Base-by-base conservation (phyloP, 805 yeast species). In the Myxozyma vanderwaltii region DNA sequence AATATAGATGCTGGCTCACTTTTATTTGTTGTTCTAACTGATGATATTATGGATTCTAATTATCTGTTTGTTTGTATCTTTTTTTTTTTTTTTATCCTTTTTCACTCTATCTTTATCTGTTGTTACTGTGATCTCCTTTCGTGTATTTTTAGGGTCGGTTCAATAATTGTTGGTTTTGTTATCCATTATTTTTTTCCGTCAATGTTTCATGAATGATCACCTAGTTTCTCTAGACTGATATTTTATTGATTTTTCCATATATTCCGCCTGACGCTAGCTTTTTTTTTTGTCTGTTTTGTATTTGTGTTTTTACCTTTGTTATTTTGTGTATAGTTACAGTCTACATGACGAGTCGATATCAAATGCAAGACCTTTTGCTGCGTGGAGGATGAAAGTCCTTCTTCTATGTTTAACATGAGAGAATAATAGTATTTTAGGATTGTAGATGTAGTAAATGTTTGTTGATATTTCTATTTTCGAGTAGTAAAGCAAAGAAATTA, bases 241-340 rank as follows among this genome's bases (percentile, higher is more conserved):
- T 38, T 38, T n/a, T 38, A 10, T 38, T 49, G 47, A 51, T 54
- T 54, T 64, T 61, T 60, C 59, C 54, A 55, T 62, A 54, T 56
- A n/a, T n/a, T n/a, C n/a, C n/a, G n/a, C n/a, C n/a, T n/a, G n/a
- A n/a, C n/a, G n/a, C n/a, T n/a, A n/a, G n/a, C n/a, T 63, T 54
- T 59, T 61, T 56, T 62, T 58, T 61, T 52, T 56, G 59, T 56
- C 60, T 59, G 24, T 31, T 33, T 21, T 31, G 26, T 15, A 31
- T 31, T 35, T 35, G 12, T 12, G 8, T 47, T 17, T 47, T 8
- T 19, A 19, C 33, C 12, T 47, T 21, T 33, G 33, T 27, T 31
- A 21, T 33, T 21, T 33, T 21, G 26, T 64, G 41, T 41, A 41
- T 51, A 44, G 29, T 41, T 21, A n/a, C 33, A 29, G 33, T 29